Conservation (phyloP, 768 basidiomycete species). For the Tylopilus balloui region DNA sequence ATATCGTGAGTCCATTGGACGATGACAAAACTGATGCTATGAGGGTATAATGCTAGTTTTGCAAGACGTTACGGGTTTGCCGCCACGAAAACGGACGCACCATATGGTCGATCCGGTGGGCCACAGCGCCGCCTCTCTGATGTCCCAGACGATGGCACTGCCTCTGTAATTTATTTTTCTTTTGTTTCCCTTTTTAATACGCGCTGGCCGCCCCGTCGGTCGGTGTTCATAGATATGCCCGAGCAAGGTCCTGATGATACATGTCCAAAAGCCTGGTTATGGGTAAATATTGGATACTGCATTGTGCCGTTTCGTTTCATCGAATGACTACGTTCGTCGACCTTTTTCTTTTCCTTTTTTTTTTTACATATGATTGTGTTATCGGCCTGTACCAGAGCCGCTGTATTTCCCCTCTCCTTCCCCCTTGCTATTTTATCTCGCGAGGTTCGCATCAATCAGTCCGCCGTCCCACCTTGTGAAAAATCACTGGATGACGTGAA, state of each 20-base stretch:
- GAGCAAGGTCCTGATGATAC: constrained; percentile 16
- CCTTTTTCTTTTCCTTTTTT: constrained; percentile 11
- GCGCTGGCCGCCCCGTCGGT: constrained; percentile 16
- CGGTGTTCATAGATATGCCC: constrained; percentile 21
- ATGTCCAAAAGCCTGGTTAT: constrained; percentile 3
- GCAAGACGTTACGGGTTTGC: constrained; percentile 50
- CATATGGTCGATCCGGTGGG: constrained; percentile 59
- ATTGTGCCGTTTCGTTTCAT: constrained; percentile 13
- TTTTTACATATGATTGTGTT: constrained; percentile 19
- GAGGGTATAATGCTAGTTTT: constrained; percentile 19
- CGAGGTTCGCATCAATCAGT: constrained; percentile 14
- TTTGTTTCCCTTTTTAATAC: constrained; percentile 12
- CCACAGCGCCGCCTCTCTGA: constrained; percentile 46
- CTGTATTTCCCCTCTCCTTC: constrained; percentile 18
- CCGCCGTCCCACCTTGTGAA: constrained; percentile 19
- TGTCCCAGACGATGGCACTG: constrained; percentile 52
- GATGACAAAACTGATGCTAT: constrained; percentile 7
- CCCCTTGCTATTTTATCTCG: constrained; percentile 16
- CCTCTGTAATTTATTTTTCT: constrained; percentile 46
- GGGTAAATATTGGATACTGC: constrained; percentile 12
- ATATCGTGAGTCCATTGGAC: constrained; percentile 6
- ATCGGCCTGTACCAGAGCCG: constrained; percentile 23
- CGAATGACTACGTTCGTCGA: no score
- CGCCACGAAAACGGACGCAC: constrained; percentile 58
- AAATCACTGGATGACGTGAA: constrained; percentile 18